Evolutionary conservation across 208 protist genomes (phyloP).

Genomic region (Wallacemonas sp.): DNA sequence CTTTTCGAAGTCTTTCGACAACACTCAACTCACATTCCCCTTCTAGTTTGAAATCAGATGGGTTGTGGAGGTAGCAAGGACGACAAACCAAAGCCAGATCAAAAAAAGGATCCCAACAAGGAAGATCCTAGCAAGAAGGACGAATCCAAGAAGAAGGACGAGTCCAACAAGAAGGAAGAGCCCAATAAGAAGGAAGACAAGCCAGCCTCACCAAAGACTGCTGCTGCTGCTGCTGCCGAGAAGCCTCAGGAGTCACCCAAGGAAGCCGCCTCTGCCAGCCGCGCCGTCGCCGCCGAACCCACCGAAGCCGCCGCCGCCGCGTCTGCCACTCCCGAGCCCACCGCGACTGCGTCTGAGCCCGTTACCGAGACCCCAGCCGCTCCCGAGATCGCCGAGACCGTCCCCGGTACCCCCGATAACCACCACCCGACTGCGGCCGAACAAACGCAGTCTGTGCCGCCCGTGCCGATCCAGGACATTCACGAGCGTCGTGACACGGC

Average conservation of each 20-base stretch:
- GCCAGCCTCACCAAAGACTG: constrained; percentile 13
- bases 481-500: neutral
- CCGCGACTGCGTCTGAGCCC: neutral
- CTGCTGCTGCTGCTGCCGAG: constrained; percentile 2
- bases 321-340: neutral
- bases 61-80: constrained; percentile 44
- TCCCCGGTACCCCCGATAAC: neutral
- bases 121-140: constrained; percentile 4
- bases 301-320: neutral
- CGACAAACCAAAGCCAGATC: constrained; percentile 18
- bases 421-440: neutral
- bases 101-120: constrained; percentile 11
- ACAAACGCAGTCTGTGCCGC: neutral
- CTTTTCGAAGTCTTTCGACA: too few species aligned
- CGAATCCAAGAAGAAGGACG: neutral
- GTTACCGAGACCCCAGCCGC: neutral
- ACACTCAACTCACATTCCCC: neutral
- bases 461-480: constrained; percentile 1
- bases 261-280: neutral
- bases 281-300: neutral
- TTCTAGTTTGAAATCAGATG: constrained; percentile 22
- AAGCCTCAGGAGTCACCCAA: constrained; percentile 2
- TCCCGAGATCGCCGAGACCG: neutral
- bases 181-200: constrained; percentile 15
- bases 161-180: neutral